These are phyloP conservation scores for Globisporangium uncinulatum DNA, from an alignment of 352 stramenopile genomes.

Conservation along the genomic window DNA sequence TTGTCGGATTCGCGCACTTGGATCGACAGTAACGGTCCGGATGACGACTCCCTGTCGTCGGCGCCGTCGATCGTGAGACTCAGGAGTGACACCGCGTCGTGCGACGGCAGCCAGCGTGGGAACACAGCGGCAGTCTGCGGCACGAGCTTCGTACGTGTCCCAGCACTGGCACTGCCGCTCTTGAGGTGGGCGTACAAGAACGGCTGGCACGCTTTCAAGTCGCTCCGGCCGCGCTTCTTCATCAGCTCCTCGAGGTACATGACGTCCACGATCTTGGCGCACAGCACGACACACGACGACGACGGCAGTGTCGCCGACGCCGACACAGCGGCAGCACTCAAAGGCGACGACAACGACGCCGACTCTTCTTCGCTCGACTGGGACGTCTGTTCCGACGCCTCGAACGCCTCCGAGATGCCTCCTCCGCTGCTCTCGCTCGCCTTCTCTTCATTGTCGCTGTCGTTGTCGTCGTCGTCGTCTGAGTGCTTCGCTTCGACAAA, in stretches of 20 bases:
- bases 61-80: conserved; percentile 29
- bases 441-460: conserved; percentile 19
- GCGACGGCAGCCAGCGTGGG: conserved; percentile 50
- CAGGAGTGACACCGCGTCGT: conserved; percentile 23
- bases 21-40: conserved; percentile 28
- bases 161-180: conserved; percentile 12
- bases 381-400: not conserved
- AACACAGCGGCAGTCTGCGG: conserved; percentile 48
- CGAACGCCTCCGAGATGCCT: not conserved
- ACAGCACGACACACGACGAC: conserved; percentile 17
- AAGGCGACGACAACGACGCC: not conserved
- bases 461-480: conserved; percentile 1
- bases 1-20: conserved; percentile 69
- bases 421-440: not conserved
- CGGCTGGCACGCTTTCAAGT: conserved; percentile 37
- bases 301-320: not conserved
- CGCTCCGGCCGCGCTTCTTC: conserved; percentile 35
- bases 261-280: conserved; percentile 46
- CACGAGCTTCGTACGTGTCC: conserved; percentile 32
- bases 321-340: not conserved
- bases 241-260: conserved; percentile 46
- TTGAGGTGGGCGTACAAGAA: conserved; percentile 45
- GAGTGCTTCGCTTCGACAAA: conserved; percentile 24
- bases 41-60: not conserved
- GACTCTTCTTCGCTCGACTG: not conserved